Conservation (phyloP, 768 basidiomycete species). For the Xanthoconium stramineum region DNA sequence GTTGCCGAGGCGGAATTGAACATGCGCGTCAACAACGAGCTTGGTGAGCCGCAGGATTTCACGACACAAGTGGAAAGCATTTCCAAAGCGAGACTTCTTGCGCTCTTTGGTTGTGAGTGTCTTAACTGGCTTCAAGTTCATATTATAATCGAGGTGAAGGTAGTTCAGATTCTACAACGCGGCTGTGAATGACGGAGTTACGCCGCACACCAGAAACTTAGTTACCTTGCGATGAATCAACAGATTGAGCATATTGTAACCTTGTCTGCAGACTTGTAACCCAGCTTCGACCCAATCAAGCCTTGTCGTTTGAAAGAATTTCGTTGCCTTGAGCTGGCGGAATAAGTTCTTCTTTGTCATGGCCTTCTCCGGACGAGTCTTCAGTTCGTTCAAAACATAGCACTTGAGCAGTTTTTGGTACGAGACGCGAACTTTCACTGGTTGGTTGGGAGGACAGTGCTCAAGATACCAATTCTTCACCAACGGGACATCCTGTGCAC, state of each 20-base stretch:
- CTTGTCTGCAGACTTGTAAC: conserved; percentile 96
- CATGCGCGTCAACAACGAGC: conserved; percentile 97
- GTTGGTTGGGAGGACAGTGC: conserved; percentile 93
- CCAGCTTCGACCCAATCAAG: conserved; percentile 99
- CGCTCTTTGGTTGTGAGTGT: conserved; percentile 99
- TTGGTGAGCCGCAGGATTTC: conserved; percentile 98
- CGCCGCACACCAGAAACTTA: neutral
- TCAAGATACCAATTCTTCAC: conserved; percentile 99
- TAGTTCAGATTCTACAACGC: conserved; percentile 76
- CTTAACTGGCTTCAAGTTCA: conserved; percentile 97
- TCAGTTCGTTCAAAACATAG: conserved; percentile 92
- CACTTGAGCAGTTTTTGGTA: conserved; percentile 98
- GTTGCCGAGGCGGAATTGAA: conserved; percentile 97
- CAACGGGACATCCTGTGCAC: conserved; percentile 92
- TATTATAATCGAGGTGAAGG: conserved; percentile 94
- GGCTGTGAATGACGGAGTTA: neutral
- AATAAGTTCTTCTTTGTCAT: conserved; percentile 99
- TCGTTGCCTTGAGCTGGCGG: conserved; percentile 94
- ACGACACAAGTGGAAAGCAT: conserved; percentile 96
- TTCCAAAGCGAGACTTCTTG: conserved; percentile 99
- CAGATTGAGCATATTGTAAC: conserved; percentile 99
- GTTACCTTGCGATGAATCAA: conserved; percentile 94
- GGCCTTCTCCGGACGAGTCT: conserved; percentile 86
- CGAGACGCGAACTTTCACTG: conserved; percentile 97
- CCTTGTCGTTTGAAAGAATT: conserved; percentile 98